A percentile compares a stretch with the other conserved stretches of the same genome.
phyloP scores from a whole-genome alignment of 352 stramenopile species.

The Blastocystis sp. region DNA sequence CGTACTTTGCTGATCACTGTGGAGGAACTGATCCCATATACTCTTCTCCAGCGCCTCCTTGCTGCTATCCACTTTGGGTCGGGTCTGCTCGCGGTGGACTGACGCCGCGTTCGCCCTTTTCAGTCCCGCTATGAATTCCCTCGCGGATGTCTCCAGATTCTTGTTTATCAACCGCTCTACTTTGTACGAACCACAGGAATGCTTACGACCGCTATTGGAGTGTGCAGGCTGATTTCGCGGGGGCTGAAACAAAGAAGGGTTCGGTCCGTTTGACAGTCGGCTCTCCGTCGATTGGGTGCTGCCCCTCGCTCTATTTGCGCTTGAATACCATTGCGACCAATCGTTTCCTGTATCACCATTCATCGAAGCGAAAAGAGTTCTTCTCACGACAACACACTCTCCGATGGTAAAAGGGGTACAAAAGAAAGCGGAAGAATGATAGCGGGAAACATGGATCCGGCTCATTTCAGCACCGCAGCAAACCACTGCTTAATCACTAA shows the following conservation, averaged over 20 bases:
- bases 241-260: slow-evolving; percentile 40
- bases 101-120: neutral
- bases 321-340: slow-evolving; percentile 10
- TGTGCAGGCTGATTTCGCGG: neutral
- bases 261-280: neutral
- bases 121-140: slow-evolving; percentile 14
- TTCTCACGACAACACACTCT: neutral
- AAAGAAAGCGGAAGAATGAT: neutral
- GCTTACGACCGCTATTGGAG: neutral
- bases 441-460: neutral
- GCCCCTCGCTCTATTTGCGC: neutral
- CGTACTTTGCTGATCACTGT: too few relatives aligned
- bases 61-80: neutral
- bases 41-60: too few relatives aligned
- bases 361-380: neutral
- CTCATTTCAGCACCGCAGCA: neutral
- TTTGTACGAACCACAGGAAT: neutral
- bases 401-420: neutral
- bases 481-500: too few relatives aligned
- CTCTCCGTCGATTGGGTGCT: neutral
- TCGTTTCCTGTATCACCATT: neutral
- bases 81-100: neutral
- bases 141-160: slow-evolving; percentile 19
- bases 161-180: neutral
- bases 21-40: too few relatives aligned